These are phyloP conservation scores for Pestalotiopsis fici DNA, from an alignment of 2,329 filamentous ascomycete species.

Conservation along the genomic window DNA sequence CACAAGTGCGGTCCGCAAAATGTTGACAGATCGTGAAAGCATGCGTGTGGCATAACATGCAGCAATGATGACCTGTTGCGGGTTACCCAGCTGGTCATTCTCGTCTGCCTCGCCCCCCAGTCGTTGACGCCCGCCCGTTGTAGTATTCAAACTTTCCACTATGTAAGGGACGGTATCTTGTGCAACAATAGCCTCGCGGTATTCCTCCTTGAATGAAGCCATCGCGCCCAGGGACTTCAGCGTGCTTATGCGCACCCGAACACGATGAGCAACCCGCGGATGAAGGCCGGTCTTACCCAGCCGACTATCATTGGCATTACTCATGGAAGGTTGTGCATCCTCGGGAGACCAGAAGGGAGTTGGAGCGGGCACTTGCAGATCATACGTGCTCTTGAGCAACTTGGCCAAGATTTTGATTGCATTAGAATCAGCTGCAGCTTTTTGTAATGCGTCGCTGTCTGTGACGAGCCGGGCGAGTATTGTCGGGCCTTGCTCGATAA, in stretches of 20 bases:
- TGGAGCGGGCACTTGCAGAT: conserved; percentile 37
- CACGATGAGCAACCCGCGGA: conserved; percentile 64
- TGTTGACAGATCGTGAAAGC: conserved; percentile 80
- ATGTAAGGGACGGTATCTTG: conserved; percentile 80
- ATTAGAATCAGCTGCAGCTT: conserved; percentile 71
- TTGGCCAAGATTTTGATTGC: conserved; percentile 47
- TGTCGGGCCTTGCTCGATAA: conserved; percentile 72
- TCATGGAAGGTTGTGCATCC: conserved; percentile 29
- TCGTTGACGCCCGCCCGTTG: conserved; percentile 51
- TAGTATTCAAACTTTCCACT: conserved; percentile 72
- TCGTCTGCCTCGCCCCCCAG: conserved; percentile 44
- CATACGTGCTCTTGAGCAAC: conserved; percentile 53
- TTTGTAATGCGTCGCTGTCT: conserved; percentile 78
- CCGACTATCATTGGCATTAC: conserved; percentile 39
- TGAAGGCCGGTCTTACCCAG: conserved; percentile 65
- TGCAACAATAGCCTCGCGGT: conserved; percentile 80
- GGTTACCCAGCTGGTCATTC: conserved; percentile 65
- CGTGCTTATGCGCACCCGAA: conserved; percentile 74
- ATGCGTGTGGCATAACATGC: conserved; percentile 82
- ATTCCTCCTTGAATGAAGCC: conserved; percentile 78
- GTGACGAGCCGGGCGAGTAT: conserved; percentile 78
- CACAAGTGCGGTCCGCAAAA: conserved; percentile 82
- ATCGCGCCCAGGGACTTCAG: conserved; percentile 82
- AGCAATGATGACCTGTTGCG: conserved; percentile 75
- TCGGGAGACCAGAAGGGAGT: conserved; percentile 38